Evolutionary conservation across 106 monocot species (phyloP).

Genomic region (Apostasia shenzhenica): DNA sequence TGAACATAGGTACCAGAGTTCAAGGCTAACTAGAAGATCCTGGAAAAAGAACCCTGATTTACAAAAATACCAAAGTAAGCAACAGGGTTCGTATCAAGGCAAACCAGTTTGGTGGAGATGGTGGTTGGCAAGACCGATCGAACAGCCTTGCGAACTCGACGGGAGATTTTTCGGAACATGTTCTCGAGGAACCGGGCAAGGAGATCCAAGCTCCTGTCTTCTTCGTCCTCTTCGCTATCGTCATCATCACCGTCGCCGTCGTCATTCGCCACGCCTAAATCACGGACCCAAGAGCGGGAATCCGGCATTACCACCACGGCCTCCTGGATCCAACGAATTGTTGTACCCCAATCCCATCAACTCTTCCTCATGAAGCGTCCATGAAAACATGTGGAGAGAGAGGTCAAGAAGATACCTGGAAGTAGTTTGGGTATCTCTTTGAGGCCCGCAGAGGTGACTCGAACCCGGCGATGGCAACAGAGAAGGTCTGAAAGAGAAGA

Average conservation of each 20-base stretch:
- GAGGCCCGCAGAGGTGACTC: slow-evolving; percentile 21
- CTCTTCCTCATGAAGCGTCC: not conserved
- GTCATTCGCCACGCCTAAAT: slow-evolving; percentile 12
- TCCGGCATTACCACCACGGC: slow-evolving; percentile 52
- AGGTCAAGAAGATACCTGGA: slow-evolving; percentile 5
- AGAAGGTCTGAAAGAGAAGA: not conserved
- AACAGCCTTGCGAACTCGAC: slow-evolving; percentile 56
- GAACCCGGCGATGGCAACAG: not conserved
- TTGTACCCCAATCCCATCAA: not conserved
- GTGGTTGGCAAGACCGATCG: slow-evolving; percentile 79
- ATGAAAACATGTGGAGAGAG: not conserved
- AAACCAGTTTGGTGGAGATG: slow-evolving; percentile 74
- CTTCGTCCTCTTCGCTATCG: slow-evolving; percentile 61
- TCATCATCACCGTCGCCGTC: slow-evolving; percentile 43
- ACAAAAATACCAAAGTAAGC: not conserved
- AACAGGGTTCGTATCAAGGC: not conserved
- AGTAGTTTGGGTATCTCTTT: slow-evolving; percentile 20
- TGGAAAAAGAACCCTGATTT: not conserved
- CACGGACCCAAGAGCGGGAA: slow-evolving; percentile 48
- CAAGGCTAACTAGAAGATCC: not conserved
- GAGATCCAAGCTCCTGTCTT: slow-evolving; percentile 86
- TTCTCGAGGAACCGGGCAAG: slow-evolving; percentile 59
- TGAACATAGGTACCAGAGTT: not conserved
- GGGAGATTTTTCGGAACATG: slow-evolving; percentile 65
- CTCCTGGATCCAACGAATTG: slow-evolving; percentile 17